A percentile compares a stretch with the other conserved stretches of the same genome.
Evolutionary conservation across 805 yeast species (phyloP).

Genomic region (Lachancea sp.): DNA sequence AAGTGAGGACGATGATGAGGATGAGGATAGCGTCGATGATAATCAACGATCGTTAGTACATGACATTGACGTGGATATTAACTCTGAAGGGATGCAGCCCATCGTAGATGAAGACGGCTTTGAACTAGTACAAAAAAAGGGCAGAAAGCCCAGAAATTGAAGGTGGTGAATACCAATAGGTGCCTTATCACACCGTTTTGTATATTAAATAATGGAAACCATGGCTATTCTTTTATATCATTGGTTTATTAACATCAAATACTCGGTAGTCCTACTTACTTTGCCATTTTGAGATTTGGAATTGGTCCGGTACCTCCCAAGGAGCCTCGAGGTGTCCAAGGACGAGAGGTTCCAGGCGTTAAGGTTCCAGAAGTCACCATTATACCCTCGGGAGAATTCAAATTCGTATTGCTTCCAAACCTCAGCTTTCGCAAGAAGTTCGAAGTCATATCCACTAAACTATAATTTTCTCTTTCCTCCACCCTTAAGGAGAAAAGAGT

Average conservation of each 20-base stretch:
- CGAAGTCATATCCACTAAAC: constrained; percentile 38
- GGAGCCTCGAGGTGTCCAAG: constrained; percentile 19
- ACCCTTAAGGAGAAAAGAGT: constrained; percentile 44
- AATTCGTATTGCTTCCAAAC: constrained; percentile 28
- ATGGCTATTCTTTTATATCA: background rate
- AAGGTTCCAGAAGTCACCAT: constrained; percentile 9
- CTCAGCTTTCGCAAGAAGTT: constrained; percentile 35
- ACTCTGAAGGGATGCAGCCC: constrained; percentile 39
- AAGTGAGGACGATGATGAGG: constrained; percentile 44
- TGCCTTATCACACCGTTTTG: no score
- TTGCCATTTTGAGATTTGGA: constrained; percentile 10
- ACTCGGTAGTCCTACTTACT: background rate
- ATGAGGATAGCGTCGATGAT: constrained; percentile 38
- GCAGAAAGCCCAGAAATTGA: constrained; percentile 40
- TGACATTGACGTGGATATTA: constrained; percentile 34
- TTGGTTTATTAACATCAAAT: background rate
- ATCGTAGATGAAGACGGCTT: constrained; percentile 92
- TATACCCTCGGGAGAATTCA: constrained; percentile 11
- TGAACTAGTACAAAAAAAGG: constrained; percentile 73
- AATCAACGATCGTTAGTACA: constrained; percentile 12
- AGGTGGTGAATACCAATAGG: background rate
- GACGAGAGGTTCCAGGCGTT: constrained; percentile 15
- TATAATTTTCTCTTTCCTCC: constrained; percentile 35
- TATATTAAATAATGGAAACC: background rate
- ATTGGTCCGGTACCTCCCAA: constrained; percentile 9